Evolutionary conservation across 2,329 filamentous ascomycete species (phyloP), one percentile per base, ranked within the genome.

Genomic region (Arthrobotrys iridis): DNA sequence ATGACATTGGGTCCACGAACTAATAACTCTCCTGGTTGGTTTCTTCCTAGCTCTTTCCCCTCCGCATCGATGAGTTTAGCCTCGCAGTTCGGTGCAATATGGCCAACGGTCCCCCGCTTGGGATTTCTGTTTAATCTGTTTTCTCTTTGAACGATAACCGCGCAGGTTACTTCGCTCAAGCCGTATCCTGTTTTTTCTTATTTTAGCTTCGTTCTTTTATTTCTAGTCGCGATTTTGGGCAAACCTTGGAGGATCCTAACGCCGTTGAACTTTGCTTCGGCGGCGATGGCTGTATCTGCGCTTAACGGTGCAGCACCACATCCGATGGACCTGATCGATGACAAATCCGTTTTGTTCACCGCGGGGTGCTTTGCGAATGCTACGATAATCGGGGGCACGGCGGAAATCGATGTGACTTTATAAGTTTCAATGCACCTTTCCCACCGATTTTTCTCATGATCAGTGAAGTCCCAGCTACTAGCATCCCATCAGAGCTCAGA

Each of bases 161-260:
- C 88, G 81, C 92, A 94, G 0, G 92, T 95, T 1, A 87, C 83
- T 81, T 95, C 92, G 0, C 92, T 95, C 92, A 96, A 94, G 3
- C 93, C 93, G 90, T 91, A 96, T 2, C 91, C 92, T 70, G 13
- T 46, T 41, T 24, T 48, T 13, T 7, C 8, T 13, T 7, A 15
- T 4, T 33, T 52, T 52, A 33, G 46, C 6, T 24, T 48, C 4
- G 22, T 4, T 7, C 3, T 48, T 6, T n/a, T 20, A 11, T n/a
- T 15, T 45, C n/a, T 18, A 45, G 10, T 13, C 8, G 6, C 8
- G 1, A 4, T 52, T 52, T 48, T 48, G 83, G 85, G 22, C 41
- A n/a, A 30, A 76, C 65, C 72, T 63, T 74, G 70, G 15, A 74
- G 55, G 26, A 74, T 74, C 18, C 28, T 35, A 28, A 74, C 72